Conservation (phyloP, 352 stramenopile species). For the Pythium insidiosum region DNA sequence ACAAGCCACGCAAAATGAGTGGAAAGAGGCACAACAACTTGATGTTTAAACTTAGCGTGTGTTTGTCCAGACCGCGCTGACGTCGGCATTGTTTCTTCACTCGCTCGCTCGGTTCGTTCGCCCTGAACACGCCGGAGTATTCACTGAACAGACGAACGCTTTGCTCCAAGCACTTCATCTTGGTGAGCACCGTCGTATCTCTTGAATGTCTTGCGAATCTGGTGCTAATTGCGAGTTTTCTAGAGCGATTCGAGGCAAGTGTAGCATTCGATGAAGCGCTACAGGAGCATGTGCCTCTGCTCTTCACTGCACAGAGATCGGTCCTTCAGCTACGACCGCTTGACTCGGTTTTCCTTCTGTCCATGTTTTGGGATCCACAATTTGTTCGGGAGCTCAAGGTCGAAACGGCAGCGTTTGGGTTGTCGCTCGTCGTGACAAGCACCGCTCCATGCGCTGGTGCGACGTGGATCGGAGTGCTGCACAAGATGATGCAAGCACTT, state of each 20-base stretch:
- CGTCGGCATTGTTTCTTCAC: conserved; percentile 12
- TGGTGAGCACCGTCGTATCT: background rate
- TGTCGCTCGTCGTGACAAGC: conserved; percentile 42
- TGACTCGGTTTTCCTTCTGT: conserved; percentile 24
- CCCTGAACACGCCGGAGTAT: background rate
- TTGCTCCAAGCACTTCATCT: conserved; percentile 3
- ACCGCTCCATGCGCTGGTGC: conserved; percentile 18
- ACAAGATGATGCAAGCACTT: conserved; percentile 44
- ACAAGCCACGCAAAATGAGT: too few species aligned
- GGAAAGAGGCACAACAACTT: too few species aligned
- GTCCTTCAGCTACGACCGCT: too few species aligned
- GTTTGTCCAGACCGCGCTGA: conserved; percentile 10
- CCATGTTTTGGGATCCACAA: conserved; percentile 24
- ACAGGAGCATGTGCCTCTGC: conserved; percentile 26
- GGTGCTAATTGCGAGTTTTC: too few species aligned
- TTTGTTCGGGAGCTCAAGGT: conserved; percentile 50
- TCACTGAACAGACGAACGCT: conserved; percentile 1
- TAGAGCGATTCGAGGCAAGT: conserved; percentile 18
- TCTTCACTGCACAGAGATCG: too few species aligned
- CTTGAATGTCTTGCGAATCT: background rate
- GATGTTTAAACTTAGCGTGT: too few species aligned
- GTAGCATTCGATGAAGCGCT: conserved; percentile 37
- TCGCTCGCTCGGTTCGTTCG: conserved; percentile 6
- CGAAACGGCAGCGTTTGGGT: conserved; percentile 33
- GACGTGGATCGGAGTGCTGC: conserved; percentile 44